phyloP scores from a whole-genome alignment of 169 alveolate genomes.

The Plasmodium billcollinsi region DNA sequence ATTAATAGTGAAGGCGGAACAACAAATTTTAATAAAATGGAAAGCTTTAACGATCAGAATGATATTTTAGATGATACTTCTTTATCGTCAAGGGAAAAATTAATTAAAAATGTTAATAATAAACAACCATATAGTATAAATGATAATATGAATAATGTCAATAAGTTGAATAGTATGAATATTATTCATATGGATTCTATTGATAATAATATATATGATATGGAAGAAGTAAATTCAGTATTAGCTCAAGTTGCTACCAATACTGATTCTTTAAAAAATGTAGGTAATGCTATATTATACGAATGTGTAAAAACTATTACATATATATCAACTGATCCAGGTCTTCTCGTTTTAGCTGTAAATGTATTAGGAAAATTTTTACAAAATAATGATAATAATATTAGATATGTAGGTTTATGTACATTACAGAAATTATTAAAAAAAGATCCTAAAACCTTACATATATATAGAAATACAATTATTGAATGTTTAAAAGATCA shows the following conservation, averaged over 20 bases:
- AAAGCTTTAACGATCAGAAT: neutral
- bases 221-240: slow-evolving; percentile 92
- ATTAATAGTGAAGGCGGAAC: neutral
- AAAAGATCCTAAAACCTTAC: slow-evolving; percentile 89
- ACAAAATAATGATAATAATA: slow-evolving; percentile 94
- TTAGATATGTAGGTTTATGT: slow-evolving; percentile 90
- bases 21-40: neutral
- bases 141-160: neutral
- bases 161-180: neutral
- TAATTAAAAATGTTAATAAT: neutral
- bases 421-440: slow-evolving; percentile 93
- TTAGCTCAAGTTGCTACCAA: slow-evolving; percentile 96
- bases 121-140: neutral
- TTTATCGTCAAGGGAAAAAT: no score
- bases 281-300: slow-evolving; percentile 97
- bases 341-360: slow-evolving; percentile 93
- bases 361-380: slow-evolving; percentile 96
- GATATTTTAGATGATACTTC: neutral
- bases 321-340: slow-evolving; percentile 90
- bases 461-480: slow-evolving; percentile 81
- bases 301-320: slow-evolving; percentile 98
- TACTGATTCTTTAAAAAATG: slow-evolving; percentile 95
- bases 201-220: slow-evolving; percentile 81
- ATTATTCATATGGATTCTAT: neutral
- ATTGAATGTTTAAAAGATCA: slow-evolving; percentile 94